Evolutionary conservation across 805 yeast species (phyloP), one percentile per base, ranked within the genome.

Genomic region (Hagleromyces aurorensis): DNA sequence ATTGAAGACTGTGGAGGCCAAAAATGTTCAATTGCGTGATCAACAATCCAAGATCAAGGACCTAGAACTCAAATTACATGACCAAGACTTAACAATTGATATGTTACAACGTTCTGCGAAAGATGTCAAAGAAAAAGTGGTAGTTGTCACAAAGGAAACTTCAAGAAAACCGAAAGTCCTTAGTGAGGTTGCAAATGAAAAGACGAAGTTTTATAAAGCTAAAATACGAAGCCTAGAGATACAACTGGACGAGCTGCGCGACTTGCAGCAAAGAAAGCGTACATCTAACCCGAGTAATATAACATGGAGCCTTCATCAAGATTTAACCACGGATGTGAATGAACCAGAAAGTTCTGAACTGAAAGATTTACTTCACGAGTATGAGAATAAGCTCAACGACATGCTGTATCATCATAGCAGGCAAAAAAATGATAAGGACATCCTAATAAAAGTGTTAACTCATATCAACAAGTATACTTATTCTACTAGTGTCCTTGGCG

Each of bases 231-330:
- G n/a, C n/a, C n/a, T n/a, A n/a, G n/a, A n/a, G n/a, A n/a, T n/a
- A n/a, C n/a, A n/a, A n/a, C 19, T 37, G 19, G 26, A 23, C 17
- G 30, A 25, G 10, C 16, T 29, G 20, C 37, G 33, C 10, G 21
- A 23, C n/a, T 19, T 15, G 9, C 13, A 13, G 21, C 16, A 16
- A 13, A 21, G 23, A 16, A 22, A 13, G 12, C 13, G 34, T 12
- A 33, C 28, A 16, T 13, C 19, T 7, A 19, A 15, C 14, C 17
- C 23, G 10, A 22, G 13, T 6, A 37, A 38, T 26, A 7, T 38
- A n/a, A 38, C 40, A 6, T 83, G 84, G 82, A 76, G 73, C 16
- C 57, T 72, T n/a, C 57, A 63, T 58, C 69, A 76, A 52, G 93
- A 84, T 48, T 76, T 83, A 48, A 82, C 94, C 2, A 19, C 18